Evolutionary conservation across 2,329 filamentous ascomycete genomes (phyloP), one percentile per base, ranked within the genome.

Genomic region (Colletotrichum sp.): DNA sequence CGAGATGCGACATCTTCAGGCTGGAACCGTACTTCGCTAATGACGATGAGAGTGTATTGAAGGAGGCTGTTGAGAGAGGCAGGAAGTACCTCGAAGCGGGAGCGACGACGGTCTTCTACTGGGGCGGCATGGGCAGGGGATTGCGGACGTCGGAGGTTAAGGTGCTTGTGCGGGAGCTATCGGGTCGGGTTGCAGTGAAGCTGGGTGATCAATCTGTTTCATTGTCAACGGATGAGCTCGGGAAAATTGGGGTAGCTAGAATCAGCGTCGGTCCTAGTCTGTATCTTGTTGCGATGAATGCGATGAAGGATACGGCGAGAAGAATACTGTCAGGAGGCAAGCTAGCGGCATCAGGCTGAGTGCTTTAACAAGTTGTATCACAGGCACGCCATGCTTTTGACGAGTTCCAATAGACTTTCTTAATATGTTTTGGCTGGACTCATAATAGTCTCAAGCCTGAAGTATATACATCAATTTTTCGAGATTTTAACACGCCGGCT

Each of bases 81-180:
- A 88, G 87, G 73, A 88, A 87, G n/a, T 93, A 90, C 80, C 83
- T 93, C 5, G 87, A 85, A 1, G 90, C 90, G 4, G 92, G 91
- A 0, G 92, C 91, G 0, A 89, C 87, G 15, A 92, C 89, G 1
- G 86, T 91, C 0, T 93, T 92, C 83, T 90, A 92, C 68, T 93
- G 90, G 90, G 91, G 91, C 16, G 90, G 84, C 3, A 79, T 83
- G 0, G 82, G 82, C 44, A 80, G 86, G 16, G 82, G 90, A 55
- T 79, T 91, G 15, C 83, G 84, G 15, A 84, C 81, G 15, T 85
- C 84, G 0, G 90, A 91, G 81, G 85, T 91, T 4, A 80, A 84
- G 80, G 81, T 79, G 57, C 79, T 92, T 77, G 88, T 88, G 3
- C 80, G 83, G 68, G 89, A 85, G 62, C 85, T 92, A 62, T 85